Base-by-base conservation (phyloP, 371 early-diverging fungal genomes). In the Lichtheimia hyalospora region DNA sequence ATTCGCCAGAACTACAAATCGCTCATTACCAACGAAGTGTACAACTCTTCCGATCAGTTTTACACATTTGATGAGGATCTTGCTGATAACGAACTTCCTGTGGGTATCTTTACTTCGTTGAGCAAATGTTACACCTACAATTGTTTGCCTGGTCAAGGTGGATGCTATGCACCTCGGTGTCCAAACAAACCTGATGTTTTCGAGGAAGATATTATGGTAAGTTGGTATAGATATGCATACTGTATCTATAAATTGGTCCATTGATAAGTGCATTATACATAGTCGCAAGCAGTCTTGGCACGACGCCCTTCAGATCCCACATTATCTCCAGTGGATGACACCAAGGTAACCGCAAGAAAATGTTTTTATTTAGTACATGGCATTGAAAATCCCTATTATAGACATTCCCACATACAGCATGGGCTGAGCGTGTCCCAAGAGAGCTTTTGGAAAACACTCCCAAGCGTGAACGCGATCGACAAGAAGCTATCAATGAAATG, bases 401-500 rank as follows among this genome's bases (percentile, higher is more conserved):
- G 64, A 62, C 68, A 66, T 61, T 53, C 55, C 62, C 52, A 44
- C 74, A 63, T 61, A 74, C 62, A 52, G 76, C 84, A 52, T 92
- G 92, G 93, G 83, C 88, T 12, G 79, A 75, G 57, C 78, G 81
- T 5, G 91, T 88, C 0, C 85, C 93, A 2, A 80, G 84, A 57
- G 88, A 87, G 13, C 70, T 97, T 5, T 67, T 89, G 7, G 85
- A 86, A 14, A 84, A 83, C 1, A 77, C 91, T 2, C 83, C 90
- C 1, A 82, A 88, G 24, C 68, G 81, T 13, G 97, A 97, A 68
- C 83, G 86, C 60, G 93, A 90, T 48, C 83, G 97, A 1, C 98
- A 97, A 70, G 96, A 97, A 69, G 89, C 89, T 16, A 92, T 97
- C 59, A 95, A 90, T 72, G 98, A 97, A 68, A 67, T 96, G 64